Evolutionary conservation across 2,329 filamentous ascomycete species (phyloP), one percentile per base, ranked within the genome.

Genomic region (Diaporthe sp.): DNA sequence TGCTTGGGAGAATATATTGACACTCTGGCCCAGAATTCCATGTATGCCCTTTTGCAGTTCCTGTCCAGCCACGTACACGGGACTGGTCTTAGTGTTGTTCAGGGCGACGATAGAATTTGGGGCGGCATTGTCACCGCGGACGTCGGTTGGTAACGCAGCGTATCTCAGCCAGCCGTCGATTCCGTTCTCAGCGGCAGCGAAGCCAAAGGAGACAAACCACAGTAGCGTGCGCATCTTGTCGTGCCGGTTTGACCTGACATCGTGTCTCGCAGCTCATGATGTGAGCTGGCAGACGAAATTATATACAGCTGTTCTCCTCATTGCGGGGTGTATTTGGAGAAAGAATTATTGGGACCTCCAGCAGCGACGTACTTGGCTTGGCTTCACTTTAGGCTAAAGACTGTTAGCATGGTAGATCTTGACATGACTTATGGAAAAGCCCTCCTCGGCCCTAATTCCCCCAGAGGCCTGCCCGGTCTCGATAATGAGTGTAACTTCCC

Each of bases 141-240:
- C 53, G 5, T 75, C 76, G 13, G 78, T 72, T 15, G 83, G 77
- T 25, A 92, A 80, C 12, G 87, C 86, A 44, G 91, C 91, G 81
- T 94, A 94, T 67, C 92, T 88, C 73, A 94, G 82, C 92, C 92
- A 94, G 65, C 85, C 92, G 74, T 88, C 84, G 34, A 91, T 83
- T 15, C 92, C 92, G 79, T 90, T 88, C 79, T 94, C 92, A 53
- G 90, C 91, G 60, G 82, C 82, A 55, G 80, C 87, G 51, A 72
- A 31, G 44, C 71, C 57, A 22, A 53, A 55, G 8, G 60, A 28
- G 17, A 72, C 9, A 37, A 63, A 12, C n/a, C 47, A 51, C 15
- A 72, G 51, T 22, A 72, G 71, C 20, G 44, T 10, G n/a, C n/a
- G 57, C 44, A 72, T 68, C 31, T 68, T 68, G 22, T 37, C 28